phyloP scores from a whole-genome alignment of 2,329 filamentous ascomycete genomes.

The Hypomyces perniciosus region DNA sequence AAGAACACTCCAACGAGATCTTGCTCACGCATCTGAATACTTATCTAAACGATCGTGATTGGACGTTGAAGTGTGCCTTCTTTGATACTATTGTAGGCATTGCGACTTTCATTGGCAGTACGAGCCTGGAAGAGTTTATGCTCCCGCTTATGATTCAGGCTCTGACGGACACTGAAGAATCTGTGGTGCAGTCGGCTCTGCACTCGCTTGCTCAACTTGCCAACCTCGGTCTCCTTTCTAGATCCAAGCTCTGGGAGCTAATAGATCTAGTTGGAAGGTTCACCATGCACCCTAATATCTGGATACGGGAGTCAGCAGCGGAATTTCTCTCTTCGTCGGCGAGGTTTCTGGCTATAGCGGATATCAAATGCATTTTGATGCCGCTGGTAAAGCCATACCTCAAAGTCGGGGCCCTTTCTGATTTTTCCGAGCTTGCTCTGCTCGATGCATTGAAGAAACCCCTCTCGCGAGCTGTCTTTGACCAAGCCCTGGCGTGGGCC shows the following conservation, averaged over 20 bases:
- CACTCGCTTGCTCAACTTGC: slow-evolving; percentile 85
- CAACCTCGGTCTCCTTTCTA: slow-evolving; percentile 77
- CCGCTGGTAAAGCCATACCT: slow-evolving; percentile 78
- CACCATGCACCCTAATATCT: slow-evolving; percentile 87
- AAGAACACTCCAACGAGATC: slow-evolving; percentile 89
- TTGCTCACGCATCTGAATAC: slow-evolving; percentile 93
- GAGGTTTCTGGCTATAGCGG: slow-evolving; percentile 69
- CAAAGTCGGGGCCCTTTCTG: slow-evolving; percentile 60
- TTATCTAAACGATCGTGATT: slow-evolving; percentile 92
- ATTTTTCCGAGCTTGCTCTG: slow-evolving; percentile 66
- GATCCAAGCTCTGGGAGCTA: slow-evolving; percentile 79
- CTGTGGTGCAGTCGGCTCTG: slow-evolving; percentile 85
- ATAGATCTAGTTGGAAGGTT: slow-evolving; percentile 79
- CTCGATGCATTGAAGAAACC: slow-evolving; percentile 81
- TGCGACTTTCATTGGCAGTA: slow-evolving; percentile 81
- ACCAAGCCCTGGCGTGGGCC: slow-evolving; percentile 83
- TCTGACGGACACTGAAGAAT: slow-evolving; percentile 86
- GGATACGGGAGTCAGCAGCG: slow-evolving; percentile 86
- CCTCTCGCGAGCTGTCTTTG: slow-evolving; percentile 71
- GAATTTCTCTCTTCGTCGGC: slow-evolving; percentile 76
- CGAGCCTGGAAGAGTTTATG: slow-evolving; percentile 89
- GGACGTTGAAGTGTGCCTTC: slow-evolving; percentile 94
- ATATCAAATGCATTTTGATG: slow-evolving; percentile 74
- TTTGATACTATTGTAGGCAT: slow-evolving; percentile 95
- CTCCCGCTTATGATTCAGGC: slow-evolving; percentile 94